Evolutionary conservation across 805 yeast genomes (phyloP).

Genomic region (Starmerella tilneyi): DNA sequence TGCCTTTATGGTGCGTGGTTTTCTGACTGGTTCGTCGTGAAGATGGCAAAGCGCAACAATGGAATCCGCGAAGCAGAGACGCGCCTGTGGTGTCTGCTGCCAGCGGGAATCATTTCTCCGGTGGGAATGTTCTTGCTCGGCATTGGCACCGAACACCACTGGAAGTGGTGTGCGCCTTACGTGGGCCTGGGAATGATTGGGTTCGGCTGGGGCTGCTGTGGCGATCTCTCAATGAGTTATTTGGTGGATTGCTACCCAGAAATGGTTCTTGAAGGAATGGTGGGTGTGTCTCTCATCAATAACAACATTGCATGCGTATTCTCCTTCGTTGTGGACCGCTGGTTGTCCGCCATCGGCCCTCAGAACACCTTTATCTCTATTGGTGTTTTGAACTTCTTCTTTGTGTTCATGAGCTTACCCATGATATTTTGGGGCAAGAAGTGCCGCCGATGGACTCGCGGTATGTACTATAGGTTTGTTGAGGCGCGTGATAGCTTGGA

Average conservation of each 20-base stretch:
- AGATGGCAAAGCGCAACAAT: slow-evolving; percentile 39
- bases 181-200: slow-evolving; percentile 49
- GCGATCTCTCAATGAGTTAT: slow-evolving; percentile 40
- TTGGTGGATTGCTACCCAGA: slow-evolving; percentile 48
- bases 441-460: slow-evolving; percentile 26
- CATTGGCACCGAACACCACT: slow-evolving; percentile 46
- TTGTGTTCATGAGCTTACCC: slow-evolving; percentile 37
- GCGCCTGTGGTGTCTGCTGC: slow-evolving; percentile 42
- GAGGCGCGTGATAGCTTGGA: slow-evolving; percentile 25
- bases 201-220: slow-evolving; percentile 45
- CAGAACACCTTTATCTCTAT: slow-evolving; percentile 49
- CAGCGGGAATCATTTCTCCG: slow-evolving; percentile 43
- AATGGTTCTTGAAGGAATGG: slow-evolving; percentile 45
- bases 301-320: slow-evolving; percentile 37
- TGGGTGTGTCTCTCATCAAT: slow-evolving; percentile 46
- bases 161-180: slow-evolving; percentile 47
- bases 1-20: slow-evolving; percentile 41
- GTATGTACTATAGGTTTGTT: slow-evolving; percentile 26
- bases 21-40: slow-evolving; percentile 43
- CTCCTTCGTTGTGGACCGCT: slow-evolving; percentile 50
- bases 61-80: slow-evolving; percentile 51
- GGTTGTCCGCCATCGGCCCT: slow-evolving; percentile 44
- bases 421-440: slow-evolving; percentile 37
- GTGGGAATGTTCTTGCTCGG: slow-evolving; percentile 53
- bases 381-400: slow-evolving; percentile 38